Conservation (phyloP, 2,329 filamentous ascomycete species). For the Alternaria novae-zelandiae region DNA sequence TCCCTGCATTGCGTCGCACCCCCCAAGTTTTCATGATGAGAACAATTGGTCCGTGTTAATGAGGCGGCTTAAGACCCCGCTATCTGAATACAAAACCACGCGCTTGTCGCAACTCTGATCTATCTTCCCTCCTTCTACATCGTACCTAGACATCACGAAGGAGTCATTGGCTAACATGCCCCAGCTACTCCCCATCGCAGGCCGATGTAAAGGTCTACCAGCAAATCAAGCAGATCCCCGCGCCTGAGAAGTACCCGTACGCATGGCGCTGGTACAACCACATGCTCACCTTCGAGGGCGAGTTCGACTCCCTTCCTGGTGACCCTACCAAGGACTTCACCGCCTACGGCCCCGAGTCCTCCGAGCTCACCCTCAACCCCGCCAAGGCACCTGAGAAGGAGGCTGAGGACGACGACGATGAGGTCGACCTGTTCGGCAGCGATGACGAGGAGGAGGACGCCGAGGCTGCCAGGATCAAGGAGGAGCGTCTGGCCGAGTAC, state of each 20-base stretch:
- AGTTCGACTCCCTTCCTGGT: conserved; percentile 89
- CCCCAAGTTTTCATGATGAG: conserved; percentile 70
- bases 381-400: conserved; percentile 75
- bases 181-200: conserved; percentile 76
- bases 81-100: conserved; percentile 78
- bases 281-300: conserved; percentile 88
- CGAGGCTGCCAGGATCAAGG: conserved; percentile 81
- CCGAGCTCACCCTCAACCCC: conserved; percentile 80
- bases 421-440: conserved; percentile 91
- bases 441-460: conserved; percentile 75
- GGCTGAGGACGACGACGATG: conserved; percentile 68
- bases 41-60: conserved; percentile 95
- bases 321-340: conserved; percentile 89
- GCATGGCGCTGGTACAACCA: conserved; percentile 99
- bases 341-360: conserved; percentile 85
- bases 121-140: conserved; percentile 23
- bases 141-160: conserved; percentile 2
- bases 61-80: conserved; percentile 93
- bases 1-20: conserved; percentile 27
- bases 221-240: conserved; percentile 77
- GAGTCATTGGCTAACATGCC: conserved; percentile 32
- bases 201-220: conserved; percentile 97
- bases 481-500: conserved; percentile 92
- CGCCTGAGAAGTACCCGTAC: conserved; percentile 87
- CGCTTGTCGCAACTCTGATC: conserved; percentile 77